Percentiles rank a stretch among this genome's conserved stretches.
These are phyloP conservation scores for Porogramme epimiltina DNA, from an alignment of 1,284 basidiomycete genomes.

Conservation along the genomic window DNA sequence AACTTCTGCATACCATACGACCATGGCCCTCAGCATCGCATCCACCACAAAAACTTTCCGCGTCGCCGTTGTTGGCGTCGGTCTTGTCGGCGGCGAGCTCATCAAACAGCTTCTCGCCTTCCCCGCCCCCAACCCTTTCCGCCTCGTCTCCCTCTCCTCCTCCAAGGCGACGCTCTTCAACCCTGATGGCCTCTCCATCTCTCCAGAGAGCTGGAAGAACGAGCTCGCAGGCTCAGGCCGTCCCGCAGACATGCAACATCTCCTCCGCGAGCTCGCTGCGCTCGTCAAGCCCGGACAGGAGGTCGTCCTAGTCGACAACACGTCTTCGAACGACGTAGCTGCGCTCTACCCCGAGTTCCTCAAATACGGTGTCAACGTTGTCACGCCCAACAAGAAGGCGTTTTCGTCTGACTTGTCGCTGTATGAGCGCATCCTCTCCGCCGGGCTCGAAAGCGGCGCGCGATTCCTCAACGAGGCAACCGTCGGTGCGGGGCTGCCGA, in stretches of 20 bases:
- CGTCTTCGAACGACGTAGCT: slow-evolving; percentile 86
- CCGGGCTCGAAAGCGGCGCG: slow-evolving; percentile 57
- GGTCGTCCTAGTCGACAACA: slow-evolving; percentile 92
- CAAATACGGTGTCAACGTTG: slow-evolving; percentile 79
- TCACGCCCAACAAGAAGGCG: slow-evolving; percentile 99
- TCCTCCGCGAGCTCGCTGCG: slow-evolving; percentile 46
- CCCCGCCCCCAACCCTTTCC: slow-evolving; percentile 65
- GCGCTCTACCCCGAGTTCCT: slow-evolving; percentile 85
- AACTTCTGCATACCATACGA: neutral
- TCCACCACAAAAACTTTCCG: slow-evolving; percentile 35
- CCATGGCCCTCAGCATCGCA: slow-evolving; percentile 18
- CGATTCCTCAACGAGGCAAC: slow-evolving; percentile 90
- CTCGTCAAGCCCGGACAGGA: slow-evolving; percentile 51
- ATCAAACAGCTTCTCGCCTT: slow-evolving; percentile 76
- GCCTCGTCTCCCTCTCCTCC: slow-evolving; percentile 77
- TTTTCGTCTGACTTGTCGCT: slow-evolving; percentile 79
- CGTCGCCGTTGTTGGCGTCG: slow-evolving; percentile 84
- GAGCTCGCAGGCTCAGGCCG: slow-evolving; percentile 43
- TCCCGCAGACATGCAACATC: slow-evolving; percentile 47
- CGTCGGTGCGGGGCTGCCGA: slow-evolving; percentile 94
- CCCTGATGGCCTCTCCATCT: slow-evolving; percentile 48
- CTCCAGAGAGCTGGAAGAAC: slow-evolving; percentile 45
- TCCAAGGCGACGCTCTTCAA: slow-evolving; percentile 69
- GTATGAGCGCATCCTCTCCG: slow-evolving; percentile 71
- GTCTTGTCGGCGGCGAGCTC: slow-evolving; percentile 87